These are phyloP conservation scores for Cucurbitaria berberidis DNA, from an alignment of 2,329 filamentous ascomycete genomes.

Conservation along the genomic window DNA sequence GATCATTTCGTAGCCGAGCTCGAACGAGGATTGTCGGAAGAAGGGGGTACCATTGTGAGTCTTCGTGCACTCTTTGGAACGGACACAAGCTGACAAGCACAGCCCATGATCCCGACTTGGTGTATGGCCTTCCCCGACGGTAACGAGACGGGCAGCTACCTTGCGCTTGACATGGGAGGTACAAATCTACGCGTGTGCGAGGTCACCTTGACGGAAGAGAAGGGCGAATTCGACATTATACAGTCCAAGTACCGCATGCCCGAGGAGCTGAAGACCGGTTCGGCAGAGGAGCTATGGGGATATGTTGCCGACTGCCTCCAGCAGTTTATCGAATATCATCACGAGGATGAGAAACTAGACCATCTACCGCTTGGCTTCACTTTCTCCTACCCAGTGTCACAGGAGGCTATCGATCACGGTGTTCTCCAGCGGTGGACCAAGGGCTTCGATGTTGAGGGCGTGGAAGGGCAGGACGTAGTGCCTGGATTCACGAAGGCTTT, in stretches of 20 bases:
- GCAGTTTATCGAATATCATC: conserved; percentile 90
- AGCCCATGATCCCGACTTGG: conserved; percentile 99
- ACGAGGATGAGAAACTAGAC: conserved; percentile 68
- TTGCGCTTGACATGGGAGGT: conserved; percentile 94
- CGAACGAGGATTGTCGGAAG: conserved; percentile 80
- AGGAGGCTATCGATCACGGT: conserved; percentile 92
- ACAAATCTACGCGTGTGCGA: conserved; percentile 96
- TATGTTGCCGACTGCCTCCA: conserved; percentile 93
- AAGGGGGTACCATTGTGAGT: conserved; percentile 91
- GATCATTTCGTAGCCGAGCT: conserved; percentile 89
- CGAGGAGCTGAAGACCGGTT: conserved; percentile 87
- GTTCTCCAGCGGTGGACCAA: conserved; percentile 96
- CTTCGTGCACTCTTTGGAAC: conserved; percentile 75
- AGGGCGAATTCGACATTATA: conserved; percentile 93
- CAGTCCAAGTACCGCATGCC: conserved; percentile 97
- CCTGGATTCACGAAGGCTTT: conserved; percentile 85
- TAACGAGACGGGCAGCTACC: conserved; percentile 82
- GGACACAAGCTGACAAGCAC: conserved; percentile 70
- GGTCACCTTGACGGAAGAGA: conserved; percentile 84
- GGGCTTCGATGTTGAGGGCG: conserved; percentile 90
- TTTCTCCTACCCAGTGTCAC: conserved; percentile 93
- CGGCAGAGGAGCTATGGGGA: conserved; percentile 87
- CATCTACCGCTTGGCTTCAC: conserved; percentile 88
- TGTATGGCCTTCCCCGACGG: conserved; percentile 90
- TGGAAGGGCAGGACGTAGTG: conserved; percentile 90